phyloP scores from a whole-genome alignment of 2,329 filamentous ascomycete genomes.

The Hysterium pulicare region DNA sequence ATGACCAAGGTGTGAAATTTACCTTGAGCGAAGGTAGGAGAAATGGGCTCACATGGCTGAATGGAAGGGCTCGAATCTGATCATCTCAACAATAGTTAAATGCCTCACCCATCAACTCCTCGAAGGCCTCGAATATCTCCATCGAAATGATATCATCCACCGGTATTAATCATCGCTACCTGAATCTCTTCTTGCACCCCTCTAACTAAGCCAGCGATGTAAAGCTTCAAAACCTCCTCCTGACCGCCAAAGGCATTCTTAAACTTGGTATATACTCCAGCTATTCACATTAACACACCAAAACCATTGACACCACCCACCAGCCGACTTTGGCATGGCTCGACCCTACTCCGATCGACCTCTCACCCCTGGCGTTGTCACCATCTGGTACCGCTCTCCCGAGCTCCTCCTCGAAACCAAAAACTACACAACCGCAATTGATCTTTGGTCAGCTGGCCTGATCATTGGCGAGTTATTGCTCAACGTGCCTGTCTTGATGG shows the following conservation, averaged over 20 bases:
- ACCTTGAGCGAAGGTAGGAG: conserved; percentile 29
- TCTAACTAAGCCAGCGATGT: conserved; percentile 24
- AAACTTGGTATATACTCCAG: conserved; percentile 29
- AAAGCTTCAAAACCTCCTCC: conserved; percentile 36
- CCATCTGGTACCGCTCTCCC: conserved; percentile 14
- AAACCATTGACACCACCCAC: conserved; percentile 1
- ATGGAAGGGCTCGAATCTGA: background rate
- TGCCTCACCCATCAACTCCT: conserved; percentile 37
- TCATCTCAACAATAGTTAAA: conserved; percentile 19
- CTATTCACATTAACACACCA: background rate
- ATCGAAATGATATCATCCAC: conserved; percentile 35
- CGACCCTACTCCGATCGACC: conserved; percentile 32
- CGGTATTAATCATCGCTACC: conserved; percentile 6
- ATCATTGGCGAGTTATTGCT: conserved; percentile 11
- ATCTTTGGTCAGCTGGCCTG: conserved; percentile 15
- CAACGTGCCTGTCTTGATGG: conserved; percentile 19
- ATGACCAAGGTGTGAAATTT: conserved; percentile 31
- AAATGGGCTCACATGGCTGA: too few relatives aligned
- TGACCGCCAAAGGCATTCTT: conserved; percentile 31
- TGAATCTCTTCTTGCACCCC: background rate
- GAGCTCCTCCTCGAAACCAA: conserved; percentile 11
- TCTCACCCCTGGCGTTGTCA: conserved; percentile 26
- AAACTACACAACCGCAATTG: conserved; percentile 10
- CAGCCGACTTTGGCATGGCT: conserved; percentile 34
- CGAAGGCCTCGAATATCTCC: conserved; percentile 36